Base-by-base conservation (phyloP, 345 rosid genomes). In the Ceriops tagal region DNA sequence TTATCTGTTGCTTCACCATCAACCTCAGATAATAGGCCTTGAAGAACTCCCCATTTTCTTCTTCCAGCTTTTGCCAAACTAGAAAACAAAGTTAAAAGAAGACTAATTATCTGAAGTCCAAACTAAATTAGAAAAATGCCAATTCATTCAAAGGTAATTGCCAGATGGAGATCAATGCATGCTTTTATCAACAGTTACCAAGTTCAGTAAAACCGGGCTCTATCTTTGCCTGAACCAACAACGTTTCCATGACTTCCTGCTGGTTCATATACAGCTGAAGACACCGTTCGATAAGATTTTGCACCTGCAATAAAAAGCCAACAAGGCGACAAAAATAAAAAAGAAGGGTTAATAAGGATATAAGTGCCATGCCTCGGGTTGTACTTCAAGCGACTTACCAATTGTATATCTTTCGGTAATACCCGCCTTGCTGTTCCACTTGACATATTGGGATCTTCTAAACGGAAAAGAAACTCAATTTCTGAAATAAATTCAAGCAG, bases 1-100 rank as follows among this genome's bases (percentile, higher is more conserved):
- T 51, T 58, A 96, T 92, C 83, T 96, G 99, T 69, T 85, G 90
- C 85, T 96, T 96, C 72, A 92, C 89, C 84, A 74, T 86, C 67
- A 96, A 84, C 77, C 97, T 96, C 69, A 96, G 79, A 77, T 90
- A 86, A 80, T 96, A 96, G 49, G 97, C 98, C 71, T 83, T 82
- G 78, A 96, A 96, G 80, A 96, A 96, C 6, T 92, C 98, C 27
- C 80, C 81, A 78, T 96, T 96, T 81, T 92, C 97, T 82, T 92
- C 98, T 79, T 96, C 98, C 73, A 96, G 99, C 85, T 96, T 92
- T 89, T 96, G 95, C 99, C 99, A 96, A 80, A 96, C 99, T 96
- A 81, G 65, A 69, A 67, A 66, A 39, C 75, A 74, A 58, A 32
- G 43, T 39, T 37, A 20, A 16, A 51, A 53, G 49, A n/a, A 31